Base-by-base conservation (phyloP, 2,329 filamentous ascomycete genomes). In the Diaporthe longicolla region DNA sequence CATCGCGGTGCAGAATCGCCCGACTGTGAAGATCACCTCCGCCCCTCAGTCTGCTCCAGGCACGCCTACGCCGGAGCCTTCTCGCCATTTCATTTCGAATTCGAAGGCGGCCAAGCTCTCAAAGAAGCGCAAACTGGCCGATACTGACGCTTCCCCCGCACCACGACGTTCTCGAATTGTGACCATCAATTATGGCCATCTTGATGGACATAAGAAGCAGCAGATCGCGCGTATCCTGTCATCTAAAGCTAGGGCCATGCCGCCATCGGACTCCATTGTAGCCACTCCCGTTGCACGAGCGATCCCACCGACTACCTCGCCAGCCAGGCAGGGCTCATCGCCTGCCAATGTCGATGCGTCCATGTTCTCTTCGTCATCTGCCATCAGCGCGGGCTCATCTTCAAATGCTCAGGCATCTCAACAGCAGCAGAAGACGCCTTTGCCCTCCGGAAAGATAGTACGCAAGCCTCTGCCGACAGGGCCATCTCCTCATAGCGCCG, bases 41-140 rank as follows among this genome's bases (percentile, higher is more conserved):
- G 63, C 63, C 32, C n/a, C 66, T 26, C 70, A 61, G 50, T 55
- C 75, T 37, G 50, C 15, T 37, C 40, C 65, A 19, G 50, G 65
- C 50, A 45, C 71, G 29, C 54, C 68, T 17, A 54, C 59, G 24
- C 54, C 45, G 19, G 74, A 75, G 37, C 66, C 48, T 19, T 40
- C 54, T 15, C 74, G 74, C n/a, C 68, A 72, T 24, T 61, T 6
- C 29, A 65, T 26, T 48, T 40, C 71, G 10, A 75, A 61, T 58
- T 19, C 58, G 29, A 48, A 68, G 21, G 57, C 13, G 17, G 5
- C 29, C 70, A 76, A 76, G 65, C 26, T 48, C 32, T 29, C 58
- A 4, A 76, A 75, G 73, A 76, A 76, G 70, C 73, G 75, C 43
- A 76, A 76, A 54, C 55, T 75, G 58, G 74, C 52, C 21, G 71